Base-by-base conservation (phyloP, 2,329 filamentous ascomycete genomes). In the Whalleya microplaca region DNA sequence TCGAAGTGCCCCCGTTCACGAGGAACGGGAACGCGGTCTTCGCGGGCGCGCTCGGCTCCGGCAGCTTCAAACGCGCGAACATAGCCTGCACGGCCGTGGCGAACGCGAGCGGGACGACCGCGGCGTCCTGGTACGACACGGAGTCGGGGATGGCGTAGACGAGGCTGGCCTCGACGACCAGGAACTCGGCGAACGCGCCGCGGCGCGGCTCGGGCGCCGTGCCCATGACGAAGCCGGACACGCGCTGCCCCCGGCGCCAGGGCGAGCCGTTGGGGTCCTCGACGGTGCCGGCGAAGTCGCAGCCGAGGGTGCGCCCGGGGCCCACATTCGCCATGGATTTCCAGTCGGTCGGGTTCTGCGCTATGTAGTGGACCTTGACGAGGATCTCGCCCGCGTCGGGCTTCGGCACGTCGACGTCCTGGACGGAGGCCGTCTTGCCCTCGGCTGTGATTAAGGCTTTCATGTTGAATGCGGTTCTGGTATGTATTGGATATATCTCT, bases 81-180 rank as follows among this genome's bases (percentile, higher is more conserved):
- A 72, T 51, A 19, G 68, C 70, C 59, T 72, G 71, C 43, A 63
- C 78, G 72, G 71, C 83, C 73, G 56, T 84, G 64, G 53, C 80
- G 73, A 60, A 82, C 66, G 61, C 75, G 71, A 76, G 60, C 16
- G 66, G 64, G 18, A 70, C 23, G 21, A 63, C 67, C 18, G 67
- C 66, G 2, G 67, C 70, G 21, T 70, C 65, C 52, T 64, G 59
- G 50, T 65, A 61, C 10, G 66, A 65, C n/a, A 70, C 47, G 1
- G 45, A 41, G 47, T 71, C 69, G 2, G 70, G 70, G 43, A 72
- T 63, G 2, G 62, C 41, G 51, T 60, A 72, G 32, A 72, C 69
- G 12, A 71, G 56, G 21, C 64, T 66, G 12, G 59, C 55, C 48
- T 68, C 69, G 20, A 61, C 23, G 32, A 68, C 63, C 12, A 61